Base-by-base conservation (phyloP, 2,329 filamentous ascomycete species). In the Diaporthe longicolla region DNA sequence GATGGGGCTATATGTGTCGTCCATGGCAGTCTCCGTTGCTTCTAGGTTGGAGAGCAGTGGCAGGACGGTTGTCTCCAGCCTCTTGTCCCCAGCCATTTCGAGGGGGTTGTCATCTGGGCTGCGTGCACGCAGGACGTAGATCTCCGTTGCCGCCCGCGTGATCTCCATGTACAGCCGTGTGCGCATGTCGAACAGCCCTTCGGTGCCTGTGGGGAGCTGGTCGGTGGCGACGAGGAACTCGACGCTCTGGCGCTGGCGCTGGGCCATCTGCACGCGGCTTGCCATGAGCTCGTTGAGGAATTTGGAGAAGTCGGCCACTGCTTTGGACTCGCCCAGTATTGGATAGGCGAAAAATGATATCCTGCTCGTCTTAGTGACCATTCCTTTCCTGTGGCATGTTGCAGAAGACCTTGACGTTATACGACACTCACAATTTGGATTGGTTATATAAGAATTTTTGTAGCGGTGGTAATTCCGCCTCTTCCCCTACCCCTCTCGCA, bases 301-400 rank as follows among this genome's bases (percentile, higher is more conserved):
- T 4, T 74, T 68, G 8, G 74, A 65, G 37, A 75, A 70, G 52
- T 59, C 71, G 26, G 68, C 37, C 10, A 73, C 58, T 4, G 74
- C 71, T 43, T 75, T 52, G 1, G 74, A 68, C 52, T 75, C 52
- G 50, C 74, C 71, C 10, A 75, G 58, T 9, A 73, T 65, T 6
- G 74, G 71, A 17, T 66, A 73, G 2, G 74, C 66, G 17, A 75
- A 75, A 11, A 73, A 43, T 4, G 74, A 73, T 37, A 75, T 68
- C 10, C 74, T 74, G 54, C 3, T 4, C 6, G 9, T 21, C 15
- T 59, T 35, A 52, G 48, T 37, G 40, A 3, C 4, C 19, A 13
- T 52, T 19, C n/a, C 45, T 4, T 11, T 50, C n/a, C 37, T 63
- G 10, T 9, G 4, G 3, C 13, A 10, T 24, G 15, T 40, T 15